Evolutionary conservation across 2,329 filamentous ascomycete species (phyloP).

Genomic region (Aspergillus sp.): DNA sequence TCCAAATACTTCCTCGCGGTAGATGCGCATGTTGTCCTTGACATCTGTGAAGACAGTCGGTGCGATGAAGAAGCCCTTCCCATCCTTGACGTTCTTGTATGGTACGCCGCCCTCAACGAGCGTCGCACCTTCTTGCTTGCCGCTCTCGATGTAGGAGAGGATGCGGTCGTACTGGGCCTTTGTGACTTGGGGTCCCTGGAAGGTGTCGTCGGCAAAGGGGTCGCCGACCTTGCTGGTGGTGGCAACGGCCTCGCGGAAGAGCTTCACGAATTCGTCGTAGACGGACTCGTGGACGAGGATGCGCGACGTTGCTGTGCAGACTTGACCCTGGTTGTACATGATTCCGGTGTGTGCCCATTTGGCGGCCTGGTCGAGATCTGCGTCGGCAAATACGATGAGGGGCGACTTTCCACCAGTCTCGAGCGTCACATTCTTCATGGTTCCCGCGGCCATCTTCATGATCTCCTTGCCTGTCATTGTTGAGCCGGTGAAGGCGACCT

Average conservation of each 20-base stretch:
- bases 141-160: constrained; percentile 70
- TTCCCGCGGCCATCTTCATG: constrained; percentile 43
- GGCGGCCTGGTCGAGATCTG: constrained; percentile 69
- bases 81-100: constrained; percentile 57
- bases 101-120: constrained; percentile 66
- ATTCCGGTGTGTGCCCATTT: constrained; percentile 67
- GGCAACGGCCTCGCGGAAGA: constrained; percentile 38
- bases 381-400: constrained; percentile 67
- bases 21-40: constrained; percentile 62
- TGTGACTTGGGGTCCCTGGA: constrained; percentile 43
- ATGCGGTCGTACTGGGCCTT: constrained; percentile 54
- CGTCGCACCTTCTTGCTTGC: constrained; percentile 72
- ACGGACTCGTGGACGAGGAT: constrained; percentile 63
- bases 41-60: constrained; percentile 65
- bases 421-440: constrained; percentile 42
- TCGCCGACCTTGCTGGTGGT: constrained; percentile 42
- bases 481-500: constrained; percentile 42
- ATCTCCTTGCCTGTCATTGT: constrained; percentile 40
- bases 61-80: constrained; percentile 68
- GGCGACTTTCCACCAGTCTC: constrained; percentile 68
- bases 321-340: constrained; percentile 48
- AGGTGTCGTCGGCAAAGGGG: constrained; percentile 42
- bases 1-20: constrained; percentile 66
- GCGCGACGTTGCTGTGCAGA: constrained; percentile 41
- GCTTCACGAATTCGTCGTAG: constrained; percentile 38